Percentiles rank a stretch among this genome's conserved stretches.
Evolutionary conservation across 202 grass and related monocot genomes (phyloP).

Genomic region (Brachypodium distachyon): DNA sequence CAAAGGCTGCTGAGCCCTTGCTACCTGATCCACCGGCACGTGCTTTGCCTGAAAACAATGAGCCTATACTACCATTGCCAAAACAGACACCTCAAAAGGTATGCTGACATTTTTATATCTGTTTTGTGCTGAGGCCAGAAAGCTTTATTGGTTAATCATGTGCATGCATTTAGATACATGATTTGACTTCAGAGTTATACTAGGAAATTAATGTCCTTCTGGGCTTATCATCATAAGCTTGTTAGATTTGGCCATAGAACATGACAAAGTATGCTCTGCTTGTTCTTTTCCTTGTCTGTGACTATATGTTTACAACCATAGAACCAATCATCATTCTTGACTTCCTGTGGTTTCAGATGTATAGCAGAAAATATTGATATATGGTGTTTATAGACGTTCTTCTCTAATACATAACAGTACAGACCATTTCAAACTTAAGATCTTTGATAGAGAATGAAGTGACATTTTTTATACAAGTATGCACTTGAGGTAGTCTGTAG

Average conservation of each 20-base stretch:
- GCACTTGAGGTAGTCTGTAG: background rate
- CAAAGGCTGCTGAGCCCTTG: conserved; percentile 29
- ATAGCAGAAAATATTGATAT: background rate
- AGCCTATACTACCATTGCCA: conserved; percentile 58
- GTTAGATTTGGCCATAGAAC: background rate
- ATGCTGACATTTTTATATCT: background rate
- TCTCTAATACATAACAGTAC: background rate
- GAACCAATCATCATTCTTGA: background rate
- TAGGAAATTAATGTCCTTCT: background rate
- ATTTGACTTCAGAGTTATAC: background rate
- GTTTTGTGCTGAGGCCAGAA: background rate
- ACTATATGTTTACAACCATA: background rate
- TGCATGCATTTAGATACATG: background rate
- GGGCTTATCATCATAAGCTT: background rate
- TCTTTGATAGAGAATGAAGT: background rate
- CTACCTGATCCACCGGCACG: conserved; percentile 34
- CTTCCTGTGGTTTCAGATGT: background rate
- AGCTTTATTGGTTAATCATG: background rate
- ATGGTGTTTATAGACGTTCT: background rate
- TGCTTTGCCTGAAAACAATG: conserved; percentile 43
- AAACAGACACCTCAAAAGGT: conserved; percentile 58
- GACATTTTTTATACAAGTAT: background rate
- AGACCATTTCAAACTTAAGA: background rate
- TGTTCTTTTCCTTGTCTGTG: background rate
- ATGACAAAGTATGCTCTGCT: background rate